Evolutionary conservation across 1,139 yeast species (phyloP).

Genomic region (Nematodospora anomalae): DNA sequence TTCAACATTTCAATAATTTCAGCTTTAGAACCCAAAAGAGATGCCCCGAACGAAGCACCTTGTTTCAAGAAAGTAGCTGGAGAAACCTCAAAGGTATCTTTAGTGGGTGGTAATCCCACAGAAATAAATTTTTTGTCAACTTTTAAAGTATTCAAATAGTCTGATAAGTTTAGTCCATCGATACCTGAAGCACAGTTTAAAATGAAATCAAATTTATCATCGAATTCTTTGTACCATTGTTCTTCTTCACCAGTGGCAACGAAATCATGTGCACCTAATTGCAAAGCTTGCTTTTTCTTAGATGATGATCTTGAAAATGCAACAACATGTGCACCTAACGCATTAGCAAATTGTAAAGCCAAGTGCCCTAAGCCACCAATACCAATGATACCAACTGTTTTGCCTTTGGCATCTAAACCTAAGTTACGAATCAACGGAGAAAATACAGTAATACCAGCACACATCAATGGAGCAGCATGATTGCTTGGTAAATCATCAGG

Average conservation of each 20-base stretch:
- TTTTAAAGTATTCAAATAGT: slow-evolving; percentile 33
- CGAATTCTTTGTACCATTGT: slow-evolving; percentile 31
- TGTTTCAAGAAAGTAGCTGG: slow-evolving; percentile 30
- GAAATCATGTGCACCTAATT: slow-evolving; percentile 42
- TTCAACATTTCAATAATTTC: slow-evolving; percentile 41
- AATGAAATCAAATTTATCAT: slow-evolving; percentile 45
- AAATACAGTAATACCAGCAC: slow-evolving; percentile 67
- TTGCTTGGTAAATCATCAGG: slow-evolving; percentile 52
- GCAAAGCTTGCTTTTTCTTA: slow-evolving; percentile 36
- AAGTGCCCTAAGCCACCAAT: slow-evolving; percentile 50
- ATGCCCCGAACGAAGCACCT: slow-evolving; percentile 33
- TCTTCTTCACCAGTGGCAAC: slow-evolving; percentile 40
- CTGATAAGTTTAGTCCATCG: slow-evolving; percentile 31
- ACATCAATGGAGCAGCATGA: slow-evolving; percentile 62
- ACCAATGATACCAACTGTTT: slow-evolving; percentile 49
- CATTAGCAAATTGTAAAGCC: slow-evolving; percentile 42
- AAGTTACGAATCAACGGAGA: slow-evolving; percentile 49
- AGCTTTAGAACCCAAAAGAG: slow-evolving; percentile 37
- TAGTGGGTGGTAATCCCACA: slow-evolving; percentile 51
- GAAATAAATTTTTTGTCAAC: slow-evolving; percentile 52
- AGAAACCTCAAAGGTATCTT: slow-evolving; percentile 26
- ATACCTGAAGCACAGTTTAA: slow-evolving; percentile 50
- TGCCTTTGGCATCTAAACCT: slow-evolving; percentile 29
- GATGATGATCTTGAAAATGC: slow-evolving; percentile 40
- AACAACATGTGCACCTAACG: slow-evolving; percentile 42